These are phyloP conservation scores for Mycena citricolor DNA, from an alignment of 1,284 basidiomycete genomes.

Conservation along the genomic window DNA sequence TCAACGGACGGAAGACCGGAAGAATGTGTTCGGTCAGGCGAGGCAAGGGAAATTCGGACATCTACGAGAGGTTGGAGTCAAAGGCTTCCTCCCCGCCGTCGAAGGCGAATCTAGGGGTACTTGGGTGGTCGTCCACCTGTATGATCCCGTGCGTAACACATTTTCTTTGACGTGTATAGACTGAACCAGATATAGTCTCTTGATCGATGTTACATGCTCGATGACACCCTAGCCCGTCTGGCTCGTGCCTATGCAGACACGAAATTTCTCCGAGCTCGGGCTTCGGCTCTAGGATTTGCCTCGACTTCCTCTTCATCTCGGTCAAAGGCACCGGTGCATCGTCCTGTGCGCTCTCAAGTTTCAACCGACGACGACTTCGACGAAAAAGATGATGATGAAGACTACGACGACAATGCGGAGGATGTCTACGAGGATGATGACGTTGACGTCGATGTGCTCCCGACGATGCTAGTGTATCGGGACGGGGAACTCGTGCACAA, in stretches of 20 bases:
- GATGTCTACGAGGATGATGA: slow-evolving; percentile 44
- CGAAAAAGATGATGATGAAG: slow-evolving; percentile 30
- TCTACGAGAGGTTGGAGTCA: slow-evolving; percentile 74
- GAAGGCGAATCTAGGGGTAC: slow-evolving; percentile 68
- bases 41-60: slow-evolving; percentile 72
- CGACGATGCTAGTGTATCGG: slow-evolving; percentile 80
- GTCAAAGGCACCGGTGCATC: slow-evolving; percentile 17
- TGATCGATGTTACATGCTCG: slow-evolving; percentile 70
- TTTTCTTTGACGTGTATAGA: neutral
- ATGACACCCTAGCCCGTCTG: slow-evolving; percentile 65
- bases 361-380: slow-evolving; percentile 48
- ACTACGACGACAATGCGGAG: slow-evolving; percentile 39
- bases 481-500: slow-evolving; percentile 79
- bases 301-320: slow-evolving; percentile 33
- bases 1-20: slow-evolving; percentile 29
- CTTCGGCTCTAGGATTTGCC: slow-evolving; percentile 77
- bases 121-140: slow-evolving; percentile 83
- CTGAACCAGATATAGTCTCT: slow-evolving; percentile 50
- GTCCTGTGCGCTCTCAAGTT: slow-evolving; percentile 29
- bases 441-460: slow-evolving; percentile 79
- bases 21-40: slow-evolving; percentile 46
- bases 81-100: slow-evolving; percentile 73
- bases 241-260: slow-evolving; percentile 70
- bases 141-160: slow-evolving; percentile 67
- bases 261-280: slow-evolving; percentile 78